Percentiles rank a stretch among this genome's conserved stretches.
phyloP scores from a whole-genome alignment of 768 basidiomycete genomes.

The Tricholoma sp. region DNA sequence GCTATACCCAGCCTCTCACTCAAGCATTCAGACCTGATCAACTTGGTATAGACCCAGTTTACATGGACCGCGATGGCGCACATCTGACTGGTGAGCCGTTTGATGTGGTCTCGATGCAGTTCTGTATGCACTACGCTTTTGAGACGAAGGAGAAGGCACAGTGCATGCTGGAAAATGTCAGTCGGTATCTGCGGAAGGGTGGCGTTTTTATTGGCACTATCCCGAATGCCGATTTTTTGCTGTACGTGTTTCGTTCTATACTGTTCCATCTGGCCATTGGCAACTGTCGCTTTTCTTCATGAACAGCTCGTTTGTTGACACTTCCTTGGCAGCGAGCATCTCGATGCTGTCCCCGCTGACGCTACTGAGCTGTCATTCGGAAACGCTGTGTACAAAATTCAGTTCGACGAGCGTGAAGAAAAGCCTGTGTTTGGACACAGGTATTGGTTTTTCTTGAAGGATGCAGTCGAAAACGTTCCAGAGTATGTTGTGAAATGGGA shows the following conservation, averaged over 20 bases:
- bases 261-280: not conserved
- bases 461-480: slow-evolving; percentile 96
- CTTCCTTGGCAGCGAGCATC: slow-evolving; percentile 47
- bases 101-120: slow-evolving; percentile 97
- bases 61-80: slow-evolving; percentile 8
- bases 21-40: slow-evolving; percentile 60
- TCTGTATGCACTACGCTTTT: slow-evolving; percentile 99
- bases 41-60: slow-evolving; percentile 31
- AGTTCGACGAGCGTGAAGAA: slow-evolving; percentile 68
- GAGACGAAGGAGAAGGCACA: slow-evolving; percentile 83
- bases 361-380: slow-evolving; percentile 76
- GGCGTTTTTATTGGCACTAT: slow-evolving; percentile 98
- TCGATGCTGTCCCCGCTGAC: slow-evolving; percentile 66
- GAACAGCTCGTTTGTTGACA: not conserved
- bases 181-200: slow-evolving; percentile 70
- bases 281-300: not conserved
- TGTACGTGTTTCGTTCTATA: slow-evolving; percentile 49
- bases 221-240: slow-evolving; percentile 78
- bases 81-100: slow-evolving; percentile 47
- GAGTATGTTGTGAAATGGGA: slow-evolving; percentile 98
- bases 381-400: slow-evolving; percentile 85
- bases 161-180: slow-evolving; percentile 91
- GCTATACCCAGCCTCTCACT: slow-evolving; percentile 71
- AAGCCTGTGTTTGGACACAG: slow-evolving; percentile 79
- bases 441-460: slow-evolving; percentile 90